Evolutionary conservation across 2,329 filamentous ascomycete species (phyloP), one percentile per base, ranked within the genome.

Genomic region (Davidsoniella virescens): DNA sequence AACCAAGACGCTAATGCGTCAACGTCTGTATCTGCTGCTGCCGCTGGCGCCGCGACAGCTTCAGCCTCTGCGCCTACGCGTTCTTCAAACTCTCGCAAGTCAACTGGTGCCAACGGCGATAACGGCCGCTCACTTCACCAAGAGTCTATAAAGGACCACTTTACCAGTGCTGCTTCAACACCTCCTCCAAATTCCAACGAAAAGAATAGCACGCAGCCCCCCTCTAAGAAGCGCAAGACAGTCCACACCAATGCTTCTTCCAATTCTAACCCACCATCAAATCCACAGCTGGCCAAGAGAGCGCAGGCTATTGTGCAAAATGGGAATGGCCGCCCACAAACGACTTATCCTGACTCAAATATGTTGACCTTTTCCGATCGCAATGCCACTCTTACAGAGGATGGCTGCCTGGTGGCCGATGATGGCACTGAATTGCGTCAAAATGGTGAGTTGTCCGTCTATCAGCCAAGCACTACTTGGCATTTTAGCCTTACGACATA

Each of bases 161-260:
- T 50, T 20, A 25, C 46, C 7, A 47, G 46, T 16, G 26, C 47
- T 25, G 51, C 47, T 16, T 49, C 51, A 29, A 46, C 47, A 18
- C 26, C 51, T 16, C 36, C 33, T 17, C 25, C 41, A 7, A 40
- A n/a, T 23, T 37, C 44, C 23, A 49, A 43, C 38, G 45, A 50
- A 18, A 53, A 44, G 40, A 43, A 70, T 55, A 64, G 61, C 53
- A 55, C 68, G 46, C 63, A 67, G 39, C 64, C 70, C 52, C 67
- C 73, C 23, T 76, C 82, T 36, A 87, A 88, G 65, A 94, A 94
- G 70, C 84, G 88, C 64, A 95, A 95, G 68, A 84, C 86, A 57
- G 75, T 79, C 58, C 60, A 57, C 49, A 49, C 56, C 51, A 57
- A 57, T 49, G 49, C 54, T 50, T 51, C 59, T 10, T 54, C 55